phyloP scores from a whole-genome alignment of 73 alveolate species.

The Stentor coeruleus region DNA sequence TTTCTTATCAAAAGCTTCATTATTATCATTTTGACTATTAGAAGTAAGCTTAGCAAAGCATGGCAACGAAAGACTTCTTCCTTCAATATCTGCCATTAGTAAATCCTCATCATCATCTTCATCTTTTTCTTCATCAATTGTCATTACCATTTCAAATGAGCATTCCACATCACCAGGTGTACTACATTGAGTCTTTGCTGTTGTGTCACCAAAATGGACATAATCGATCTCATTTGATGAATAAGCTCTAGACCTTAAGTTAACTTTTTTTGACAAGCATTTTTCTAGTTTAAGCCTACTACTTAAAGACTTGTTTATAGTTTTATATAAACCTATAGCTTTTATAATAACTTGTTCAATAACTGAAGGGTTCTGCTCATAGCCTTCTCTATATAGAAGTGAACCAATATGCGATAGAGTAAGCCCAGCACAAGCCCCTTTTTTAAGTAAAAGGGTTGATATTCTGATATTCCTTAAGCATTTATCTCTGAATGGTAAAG shows the following conservation, averaged over 20 bases:
- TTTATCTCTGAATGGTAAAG: slow-evolving; percentile 79
- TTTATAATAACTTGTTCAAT: neutral
- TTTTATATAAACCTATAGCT: neutral
- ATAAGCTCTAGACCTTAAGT: neutral
- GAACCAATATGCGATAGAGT: slow-evolving; percentile 75
- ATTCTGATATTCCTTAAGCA: slow-evolving; percentile 89
- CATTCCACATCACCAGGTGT: neutral
- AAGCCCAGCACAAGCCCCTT: slow-evolving; percentile 73
- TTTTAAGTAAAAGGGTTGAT: slow-evolving; percentile 75
- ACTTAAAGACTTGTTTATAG: neutral
- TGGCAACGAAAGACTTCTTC: neutral
- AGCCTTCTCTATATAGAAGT: neutral
- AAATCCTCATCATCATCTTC: neutral
- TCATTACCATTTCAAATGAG: slow-evolving; percentile 4
- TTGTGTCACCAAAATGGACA: neutral
- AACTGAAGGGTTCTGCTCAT: neutral
- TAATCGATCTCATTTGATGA: neutral
- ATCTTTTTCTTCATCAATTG: neutral
- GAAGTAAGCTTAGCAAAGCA: neutral
- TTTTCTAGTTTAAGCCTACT: neutral
- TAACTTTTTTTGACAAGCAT: neutral
- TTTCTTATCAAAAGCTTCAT: slow-evolving; percentile 5
- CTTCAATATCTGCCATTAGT: neutral
- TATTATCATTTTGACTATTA: neutral
- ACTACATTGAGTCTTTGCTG: neutral